Percentiles rank a stretch among this genome's conserved stretches.
phyloP scores from a whole-genome alignment of 768 basidiomycete species.

The Daedalea quercina region DNA sequence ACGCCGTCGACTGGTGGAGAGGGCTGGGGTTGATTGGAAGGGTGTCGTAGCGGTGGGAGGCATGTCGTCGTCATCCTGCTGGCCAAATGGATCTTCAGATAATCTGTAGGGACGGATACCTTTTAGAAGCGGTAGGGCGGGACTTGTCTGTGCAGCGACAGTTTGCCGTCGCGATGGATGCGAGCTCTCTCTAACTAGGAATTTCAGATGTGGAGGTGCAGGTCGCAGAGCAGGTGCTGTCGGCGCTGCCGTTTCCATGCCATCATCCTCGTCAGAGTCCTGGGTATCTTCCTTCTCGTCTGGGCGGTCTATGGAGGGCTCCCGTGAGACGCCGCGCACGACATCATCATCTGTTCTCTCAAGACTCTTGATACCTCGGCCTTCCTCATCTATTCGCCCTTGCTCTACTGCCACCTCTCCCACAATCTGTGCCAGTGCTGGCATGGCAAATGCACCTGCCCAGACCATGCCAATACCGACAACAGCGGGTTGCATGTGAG shows the following conservation, averaged over 20 bases:
- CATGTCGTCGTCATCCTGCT: slow-evolving; percentile 38
- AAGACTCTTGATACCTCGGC: slow-evolving; percentile 40
- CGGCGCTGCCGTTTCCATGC: slow-evolving; percentile 7
- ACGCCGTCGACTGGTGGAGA: slow-evolving; percentile 41
- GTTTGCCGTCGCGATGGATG: slow-evolving; percentile 32
- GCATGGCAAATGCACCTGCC: slow-evolving; percentile 74
- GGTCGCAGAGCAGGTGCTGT: neutral
- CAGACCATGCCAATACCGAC: slow-evolving; percentile 82
- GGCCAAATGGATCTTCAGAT: slow-evolving; percentile 72
- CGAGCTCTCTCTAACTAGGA: neutral
- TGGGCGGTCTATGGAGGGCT: slow-evolving; percentile 21
- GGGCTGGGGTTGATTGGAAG: slow-evolving; percentile 68
- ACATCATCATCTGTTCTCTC: slow-evolving; percentile 39
- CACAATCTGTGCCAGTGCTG: slow-evolving; percentile 60
- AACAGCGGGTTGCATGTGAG: slow-evolving; percentile 65
- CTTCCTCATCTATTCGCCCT: slow-evolving; percentile 69
- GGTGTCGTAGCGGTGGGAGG: slow-evolving; percentile 33
- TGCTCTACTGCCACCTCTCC: slow-evolving; percentile 88
- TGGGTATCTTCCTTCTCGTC: slow-evolving; percentile 36
- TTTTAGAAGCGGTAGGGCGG: slow-evolving; percentile 57
- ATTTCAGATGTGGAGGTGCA: neutral
- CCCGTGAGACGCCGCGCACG: slow-evolving; percentile 17
- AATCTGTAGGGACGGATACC: slow-evolving; percentile 44
- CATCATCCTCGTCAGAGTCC: slow-evolving; percentile 33
- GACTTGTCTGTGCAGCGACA: slow-evolving; percentile 67